Conservation (phyloP, 2,329 filamentous ascomycete species). For the Ophiostoma fasciatum region DNA sequence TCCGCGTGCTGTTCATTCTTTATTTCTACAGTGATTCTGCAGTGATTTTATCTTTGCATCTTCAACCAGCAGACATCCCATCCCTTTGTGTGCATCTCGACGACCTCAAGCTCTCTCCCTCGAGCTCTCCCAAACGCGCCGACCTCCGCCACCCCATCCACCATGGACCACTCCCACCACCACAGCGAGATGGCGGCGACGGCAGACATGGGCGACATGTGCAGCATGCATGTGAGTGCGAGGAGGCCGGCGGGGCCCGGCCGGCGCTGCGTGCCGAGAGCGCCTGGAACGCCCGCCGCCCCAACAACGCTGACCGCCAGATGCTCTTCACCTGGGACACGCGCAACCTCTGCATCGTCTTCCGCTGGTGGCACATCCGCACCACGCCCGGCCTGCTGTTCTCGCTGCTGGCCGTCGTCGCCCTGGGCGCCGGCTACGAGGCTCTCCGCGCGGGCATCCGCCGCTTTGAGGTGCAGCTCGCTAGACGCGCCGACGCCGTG, state of each 20-base stretch:
- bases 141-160: neutral
- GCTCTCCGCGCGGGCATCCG: constrained; percentile 63
- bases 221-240: constrained; percentile 77
- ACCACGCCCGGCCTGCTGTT: constrained; percentile 59
- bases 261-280: too few relatives aligned
- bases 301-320: constrained; percentile 27
- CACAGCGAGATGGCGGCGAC: constrained; percentile 32
- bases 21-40: too few relatives aligned
- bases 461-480: constrained; percentile 52
- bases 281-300: too few relatives aligned
- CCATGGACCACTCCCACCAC: constrained; percentile 31
- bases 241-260: too few relatives aligned
- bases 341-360: constrained; percentile 88
- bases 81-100: too few relatives aligned
- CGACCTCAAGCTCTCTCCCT: too few relatives aligned
- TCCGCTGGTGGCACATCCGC: constrained; percentile 76
- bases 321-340: constrained; percentile 99
- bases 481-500: constrained; percentile 30
- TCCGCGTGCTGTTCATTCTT: too few relatives aligned
- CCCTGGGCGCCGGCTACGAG: constrained; percentile 86
- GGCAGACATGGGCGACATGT: constrained; percentile 49
- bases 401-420: constrained; percentile 69
- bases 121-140: too few relatives aligned
- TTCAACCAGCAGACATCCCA: too few relatives aligned
- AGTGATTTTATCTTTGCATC: too few relatives aligned